These are phyloP conservation scores for Knoxia roxburghii DNA, from an alignment of 257 asterid species.

Conservation along the genomic window DNA sequence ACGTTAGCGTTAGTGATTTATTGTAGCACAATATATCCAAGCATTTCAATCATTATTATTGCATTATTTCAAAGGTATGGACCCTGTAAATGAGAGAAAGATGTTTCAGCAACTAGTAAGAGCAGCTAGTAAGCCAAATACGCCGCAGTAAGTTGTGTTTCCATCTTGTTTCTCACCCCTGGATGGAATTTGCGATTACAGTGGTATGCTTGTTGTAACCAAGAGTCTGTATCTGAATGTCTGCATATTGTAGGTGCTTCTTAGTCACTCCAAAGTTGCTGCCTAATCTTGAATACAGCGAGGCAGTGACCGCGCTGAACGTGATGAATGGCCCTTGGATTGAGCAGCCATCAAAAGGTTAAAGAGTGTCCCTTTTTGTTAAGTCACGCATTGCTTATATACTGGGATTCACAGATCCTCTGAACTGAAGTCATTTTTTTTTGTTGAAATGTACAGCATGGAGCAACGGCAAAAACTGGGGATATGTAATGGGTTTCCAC, in stretches of 20 bases:
- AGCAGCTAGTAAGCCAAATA: conserved; percentile 87
- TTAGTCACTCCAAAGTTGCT: conserved; percentile 89
- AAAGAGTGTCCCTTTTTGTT: conserved; percentile 10
- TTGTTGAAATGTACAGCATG: conserved; percentile 48
- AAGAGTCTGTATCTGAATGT: conserved; percentile 1
- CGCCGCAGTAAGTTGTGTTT: conserved; percentile 69
- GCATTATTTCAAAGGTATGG: conserved; percentile 58
- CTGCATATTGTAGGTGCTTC: conserved; percentile 87
- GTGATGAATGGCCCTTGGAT: conserved; percentile 96
- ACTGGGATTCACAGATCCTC: background rate
- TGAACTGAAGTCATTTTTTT: background rate
- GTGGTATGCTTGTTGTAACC: background rate
- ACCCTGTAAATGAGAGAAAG: conserved; percentile 93
- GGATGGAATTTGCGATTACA: too few species aligned
- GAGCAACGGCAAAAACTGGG: conserved; percentile 74
- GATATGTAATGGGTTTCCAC: conserved; percentile 30
- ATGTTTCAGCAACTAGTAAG: conserved; percentile 97
- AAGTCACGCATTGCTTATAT: background rate
- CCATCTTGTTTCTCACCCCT: conserved; percentile 4
- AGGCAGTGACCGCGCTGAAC: conserved; percentile 69
- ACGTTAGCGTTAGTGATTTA: conserved; percentile 8
- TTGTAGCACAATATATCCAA: background rate
- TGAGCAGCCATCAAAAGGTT: conserved; percentile 90
- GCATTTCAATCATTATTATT: background rate
- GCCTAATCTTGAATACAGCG: conserved; percentile 69